Evolutionary conservation across 177 flowering plant genomes (phyloP).

Genomic region (Tripterygium wilfordii): DNA sequence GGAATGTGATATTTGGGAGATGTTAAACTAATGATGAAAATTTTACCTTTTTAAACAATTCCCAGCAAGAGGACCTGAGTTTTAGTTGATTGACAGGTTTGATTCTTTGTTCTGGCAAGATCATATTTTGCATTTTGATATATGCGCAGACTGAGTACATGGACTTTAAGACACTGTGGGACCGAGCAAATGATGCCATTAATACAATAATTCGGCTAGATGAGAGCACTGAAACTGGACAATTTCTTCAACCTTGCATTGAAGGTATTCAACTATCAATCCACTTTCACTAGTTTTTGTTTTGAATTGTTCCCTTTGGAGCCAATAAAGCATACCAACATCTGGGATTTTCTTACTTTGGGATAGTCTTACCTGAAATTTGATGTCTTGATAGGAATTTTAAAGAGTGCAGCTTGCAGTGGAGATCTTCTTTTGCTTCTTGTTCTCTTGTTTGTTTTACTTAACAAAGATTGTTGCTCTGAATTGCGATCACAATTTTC

Average conservation of each 20-base stretch:
- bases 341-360: neutral
- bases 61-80: too few relatives aligned
- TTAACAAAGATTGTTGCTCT: too few relatives aligned
- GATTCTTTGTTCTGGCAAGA: too few relatives aligned
- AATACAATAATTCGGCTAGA: slow-evolving; percentile 77
- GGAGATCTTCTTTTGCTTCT: neutral
- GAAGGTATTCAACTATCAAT: slow-evolving; percentile 53
- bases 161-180: slow-evolving; percentile 71
- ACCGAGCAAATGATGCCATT: slow-evolving; percentile 73
- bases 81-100: too few relatives aligned
- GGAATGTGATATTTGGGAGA: too few relatives aligned
- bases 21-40: too few relatives aligned
- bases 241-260: slow-evolving; percentile 78
- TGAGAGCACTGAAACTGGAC: slow-evolving; percentile 68
- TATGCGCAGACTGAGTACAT: slow-evolving; percentile 63
- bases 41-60: too few relatives aligned
- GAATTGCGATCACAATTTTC: neutral
- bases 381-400: neutral
- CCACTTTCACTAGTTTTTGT: neutral
- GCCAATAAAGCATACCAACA: too few relatives aligned
- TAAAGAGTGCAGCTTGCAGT: neutral
- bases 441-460: too few relatives aligned
- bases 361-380: neutral
- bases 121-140: slow-evolving; percentile 6
- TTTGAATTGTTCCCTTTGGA: neutral